Evolutionary conservation across 257 asterid species (phyloP), one percentile per base, ranked within the genome.

Genomic region (Anisodus acutangulus): DNA sequence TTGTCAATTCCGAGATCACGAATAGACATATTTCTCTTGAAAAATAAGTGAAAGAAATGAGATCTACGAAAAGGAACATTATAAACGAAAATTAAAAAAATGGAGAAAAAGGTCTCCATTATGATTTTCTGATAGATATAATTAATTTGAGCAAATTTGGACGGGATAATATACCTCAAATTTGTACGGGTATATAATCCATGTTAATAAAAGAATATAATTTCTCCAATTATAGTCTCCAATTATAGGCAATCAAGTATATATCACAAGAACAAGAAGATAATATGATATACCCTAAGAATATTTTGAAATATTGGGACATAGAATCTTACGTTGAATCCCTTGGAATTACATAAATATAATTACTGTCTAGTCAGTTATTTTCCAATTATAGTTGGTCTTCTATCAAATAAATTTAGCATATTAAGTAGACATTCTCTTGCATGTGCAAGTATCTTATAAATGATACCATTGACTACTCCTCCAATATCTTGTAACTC

Each of bases 381-480:
- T 70, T 72, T 47, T 9, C 41, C 41, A 74, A 70, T 74, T 74
- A 74, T 22, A 74, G 81, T 49, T 49, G 81, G 62, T 74, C 43
- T 74, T 74, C 19, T 19, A 47, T 49, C 60, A 49, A 74, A 74
- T 9, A 74, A 22, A 74, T 74, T 74, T 19, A 74, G 2, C 19
- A 49, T 19, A 22, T 47, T 19, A 22, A 74, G 62, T 10, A 74
- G 43, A 22, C 43, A 74, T 49, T 74, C 62, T 49, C 8, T 11
- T 74, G n/a, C 62, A 74, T 74, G 81, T 74, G 81, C 62, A 49
- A 62, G 19, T 74, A 74, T 74, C 45, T 74, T 74, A 49, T 49
- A 22, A 49, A 22, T 74, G 62, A 74, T 74, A 41, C 55, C 16
- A 70, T 15, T 8, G 15, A 8, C 17, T 41, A 67, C 26, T 43